Conservation (phyloP, 805 yeast species). For the Yarrowia sp. region DNA sequence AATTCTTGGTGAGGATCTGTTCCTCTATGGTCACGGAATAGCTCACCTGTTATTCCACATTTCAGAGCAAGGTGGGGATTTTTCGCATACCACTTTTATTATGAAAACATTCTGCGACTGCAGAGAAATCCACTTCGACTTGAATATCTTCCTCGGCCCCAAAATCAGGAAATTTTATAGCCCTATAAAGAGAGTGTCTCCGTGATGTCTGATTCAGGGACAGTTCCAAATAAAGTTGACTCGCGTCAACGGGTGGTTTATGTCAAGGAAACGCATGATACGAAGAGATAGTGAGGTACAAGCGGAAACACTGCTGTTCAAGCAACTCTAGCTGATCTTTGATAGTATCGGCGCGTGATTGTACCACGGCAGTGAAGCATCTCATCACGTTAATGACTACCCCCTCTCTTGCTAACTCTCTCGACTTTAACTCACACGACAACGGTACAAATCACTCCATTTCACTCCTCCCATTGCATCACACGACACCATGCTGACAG, state of each 20-base stretch:
- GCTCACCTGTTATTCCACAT: neutral
- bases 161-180: too few relatives aligned
- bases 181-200: too few relatives aligned
- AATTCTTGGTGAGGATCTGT: too few relatives aligned
- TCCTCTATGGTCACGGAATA: too few relatives aligned
- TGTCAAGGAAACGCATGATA: neutral
- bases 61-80: neutral
- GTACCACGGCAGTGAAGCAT: too few relatives aligned
- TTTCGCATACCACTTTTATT: neutral
- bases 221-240: neutral
- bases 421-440: constrained; percentile 30
- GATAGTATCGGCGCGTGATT: too few relatives aligned
- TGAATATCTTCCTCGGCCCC: too few relatives aligned
- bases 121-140: too few relatives aligned
- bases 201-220: neutral
- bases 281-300: neutral
- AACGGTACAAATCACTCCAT: neutral
- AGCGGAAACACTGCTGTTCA: neutral
- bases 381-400: too few relatives aligned
- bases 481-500: constrained; percentile 42
- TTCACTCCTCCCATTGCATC: neutral
- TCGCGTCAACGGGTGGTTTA: constrained; percentile 4
- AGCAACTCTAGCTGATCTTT: too few relatives aligned
- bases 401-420: neutral
- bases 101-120: neutral